A percentile compares a stretch with the other conserved stretches of the same genome.
Evolutionary conservation across 805 yeast genomes (phyloP).

Genomic region (Sungouiella blattae): DNA sequence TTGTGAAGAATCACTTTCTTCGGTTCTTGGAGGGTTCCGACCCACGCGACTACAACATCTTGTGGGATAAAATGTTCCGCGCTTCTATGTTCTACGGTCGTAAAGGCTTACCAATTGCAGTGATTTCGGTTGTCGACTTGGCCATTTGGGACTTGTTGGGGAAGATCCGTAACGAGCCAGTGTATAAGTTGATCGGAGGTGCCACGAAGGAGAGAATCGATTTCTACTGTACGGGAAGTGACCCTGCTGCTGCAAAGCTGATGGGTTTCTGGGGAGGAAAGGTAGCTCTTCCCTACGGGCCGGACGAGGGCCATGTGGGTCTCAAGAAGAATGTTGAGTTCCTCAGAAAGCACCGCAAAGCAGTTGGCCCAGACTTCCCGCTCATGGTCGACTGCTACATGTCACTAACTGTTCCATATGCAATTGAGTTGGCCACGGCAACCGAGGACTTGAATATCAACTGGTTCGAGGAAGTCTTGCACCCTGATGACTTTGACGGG

Average conservation of each 20-base stretch:
- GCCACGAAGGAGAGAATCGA: slow-evolving; percentile 43
- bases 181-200: slow-evolving; percentile 50
- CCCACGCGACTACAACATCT: slow-evolving; percentile 42
- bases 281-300: slow-evolving; percentile 49
- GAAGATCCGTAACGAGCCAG: slow-evolving; percentile 48
- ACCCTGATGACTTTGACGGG: slow-evolving; percentile 51
- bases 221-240: slow-evolving; percentile 49
- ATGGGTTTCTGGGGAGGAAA: slow-evolving; percentile 56
- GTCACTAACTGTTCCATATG: slow-evolving; percentile 47
- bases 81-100: slow-evolving; percentile 51
- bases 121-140: slow-evolving; percentile 44
- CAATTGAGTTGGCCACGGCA: slow-evolving; percentile 43
- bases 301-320: slow-evolving; percentile 49
- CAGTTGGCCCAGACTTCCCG: slow-evolving; percentile 52
- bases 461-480: slow-evolving; percentile 52
- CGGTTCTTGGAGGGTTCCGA: slow-evolving; percentile 45
- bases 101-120: slow-evolving; percentile 47
- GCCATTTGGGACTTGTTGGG: slow-evolving; percentile 52
- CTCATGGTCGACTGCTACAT: slow-evolving; percentile 53
- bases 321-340: slow-evolving; percentile 44
- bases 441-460: slow-evolving; percentile 45
- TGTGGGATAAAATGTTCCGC: slow-evolving; percentile 49
- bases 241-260: slow-evolving; percentile 45
- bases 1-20: slow-evolving; percentile 43
- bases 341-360: slow-evolving; percentile 39